phyloP scores from a whole-genome alignment of 805 yeast species.

The Osmozyma mogii region DNA sequence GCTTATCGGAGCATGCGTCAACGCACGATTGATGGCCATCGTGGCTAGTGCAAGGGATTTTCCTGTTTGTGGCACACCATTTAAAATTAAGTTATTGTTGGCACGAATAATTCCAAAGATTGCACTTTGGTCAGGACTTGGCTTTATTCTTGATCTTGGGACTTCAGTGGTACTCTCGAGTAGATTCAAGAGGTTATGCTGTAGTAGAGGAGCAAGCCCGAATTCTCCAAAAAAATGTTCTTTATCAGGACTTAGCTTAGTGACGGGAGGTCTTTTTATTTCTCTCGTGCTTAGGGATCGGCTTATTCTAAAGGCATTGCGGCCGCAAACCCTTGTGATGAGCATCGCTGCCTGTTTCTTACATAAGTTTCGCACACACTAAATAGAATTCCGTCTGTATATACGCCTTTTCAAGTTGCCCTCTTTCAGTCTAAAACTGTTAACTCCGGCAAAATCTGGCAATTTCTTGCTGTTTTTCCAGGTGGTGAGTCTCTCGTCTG shows the following conservation, averaged over 20 bases:
- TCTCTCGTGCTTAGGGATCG: no score
- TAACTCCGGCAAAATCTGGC: constrained; percentile 53
- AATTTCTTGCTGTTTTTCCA: constrained; percentile 46
- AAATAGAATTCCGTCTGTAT: constrained; percentile 12
- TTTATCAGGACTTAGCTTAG: no score
- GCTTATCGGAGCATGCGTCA: constrained; percentile 13
- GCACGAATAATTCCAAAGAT: constrained; percentile 13
- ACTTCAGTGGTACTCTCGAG: no score
- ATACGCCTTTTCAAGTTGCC: constrained; percentile 4
- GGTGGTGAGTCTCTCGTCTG: constrained; percentile 46
- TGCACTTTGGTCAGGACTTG: constrained; percentile 14
- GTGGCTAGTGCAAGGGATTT: constrained; percentile 14
- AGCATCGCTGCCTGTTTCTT: no score
- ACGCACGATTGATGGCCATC: constrained; percentile 13
- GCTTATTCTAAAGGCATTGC: no score
- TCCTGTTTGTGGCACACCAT: constrained; percentile 14
- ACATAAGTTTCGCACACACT: not conserved
- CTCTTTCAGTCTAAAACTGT: constrained; percentile 5
- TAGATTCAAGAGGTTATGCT: no score
- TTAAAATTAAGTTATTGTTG: constrained; percentile 9
- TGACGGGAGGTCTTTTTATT: no score
- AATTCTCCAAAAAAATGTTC: no score
- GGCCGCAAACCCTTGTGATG: no score
- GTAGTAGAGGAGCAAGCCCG: no score
- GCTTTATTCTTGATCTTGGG: no score